A percentile compares a stretch with the other conserved stretches of the same genome.
Evolutionary conservation across 2,329 filamentous ascomycete species (phyloP).

Genomic region (Didymella sp.): DNA sequence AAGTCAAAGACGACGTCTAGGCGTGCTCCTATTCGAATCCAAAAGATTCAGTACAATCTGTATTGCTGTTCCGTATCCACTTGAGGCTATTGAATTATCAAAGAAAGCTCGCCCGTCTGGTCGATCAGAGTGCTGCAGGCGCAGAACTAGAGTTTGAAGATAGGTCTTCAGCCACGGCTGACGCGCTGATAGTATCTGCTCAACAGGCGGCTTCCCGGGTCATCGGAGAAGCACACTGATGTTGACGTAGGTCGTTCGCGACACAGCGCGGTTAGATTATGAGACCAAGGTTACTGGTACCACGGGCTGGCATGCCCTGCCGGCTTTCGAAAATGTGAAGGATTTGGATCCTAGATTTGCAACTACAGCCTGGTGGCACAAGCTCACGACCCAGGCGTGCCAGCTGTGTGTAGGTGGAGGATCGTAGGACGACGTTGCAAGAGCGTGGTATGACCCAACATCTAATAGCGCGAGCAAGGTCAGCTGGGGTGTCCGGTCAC

Average conservation of each 20-base stretch:
- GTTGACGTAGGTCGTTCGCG: slow-evolving; percentile 50
- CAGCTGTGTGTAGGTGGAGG: slow-evolving; percentile 45
- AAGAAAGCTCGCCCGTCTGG: slow-evolving; percentile 55
- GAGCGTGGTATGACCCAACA: slow-evolving; percentile 45
- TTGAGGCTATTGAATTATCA: slow-evolving; percentile 53
- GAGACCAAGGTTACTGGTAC: slow-evolving; percentile 58
- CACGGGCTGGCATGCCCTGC: slow-evolving; percentile 57
- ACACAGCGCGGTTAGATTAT: slow-evolving; percentile 53
- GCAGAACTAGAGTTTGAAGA: slow-evolving; percentile 53
- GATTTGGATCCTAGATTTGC: slow-evolving; percentile 45
- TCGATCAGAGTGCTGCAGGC: slow-evolving; percentile 48
- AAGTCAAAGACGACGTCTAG: background rate
- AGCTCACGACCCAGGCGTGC: slow-evolving; percentile 53
- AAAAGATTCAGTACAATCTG: slow-evolving; percentile 55
- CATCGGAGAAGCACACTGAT: background rate
- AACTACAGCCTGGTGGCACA: slow-evolving; percentile 55
- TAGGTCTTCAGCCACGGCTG: slow-evolving; percentile 48
- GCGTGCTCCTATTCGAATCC: slow-evolving; percentile 20
- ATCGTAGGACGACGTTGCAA: slow-evolving; percentile 51
- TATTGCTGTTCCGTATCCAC: slow-evolving; percentile 58
- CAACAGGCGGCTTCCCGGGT: slow-evolving; percentile 54
- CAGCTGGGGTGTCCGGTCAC: slow-evolving; percentile 51
- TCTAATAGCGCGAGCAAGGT: slow-evolving; percentile 39
- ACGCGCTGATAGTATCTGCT: slow-evolving; percentile 53
- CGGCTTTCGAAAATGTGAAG: slow-evolving; percentile 44